phyloP scores from a whole-genome alignment of 1,284 basidiomycete species.

The Microbotryomycetes sp. region DNA sequence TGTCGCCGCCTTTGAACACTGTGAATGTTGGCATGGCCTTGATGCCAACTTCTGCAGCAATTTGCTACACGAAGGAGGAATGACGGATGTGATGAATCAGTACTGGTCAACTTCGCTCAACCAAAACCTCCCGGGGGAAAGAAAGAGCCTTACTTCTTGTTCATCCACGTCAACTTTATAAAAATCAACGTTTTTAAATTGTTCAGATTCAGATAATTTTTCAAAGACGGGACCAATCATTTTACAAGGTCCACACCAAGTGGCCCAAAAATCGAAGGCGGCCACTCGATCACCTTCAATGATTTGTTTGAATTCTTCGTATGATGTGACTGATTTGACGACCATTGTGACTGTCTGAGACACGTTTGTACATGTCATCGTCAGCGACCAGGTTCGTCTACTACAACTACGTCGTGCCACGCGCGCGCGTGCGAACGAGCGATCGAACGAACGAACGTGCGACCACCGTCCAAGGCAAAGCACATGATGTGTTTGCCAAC shows the following conservation, averaged over 20 bases:
- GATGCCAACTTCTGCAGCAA: constrained; percentile 61
- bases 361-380: too few species aligned
- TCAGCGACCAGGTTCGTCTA: too few species aligned
- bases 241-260: constrained; percentile 61
- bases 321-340: constrained; percentile 52
- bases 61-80: constrained; percentile 36
- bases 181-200: constrained; percentile 54
- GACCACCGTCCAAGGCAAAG: too few species aligned
- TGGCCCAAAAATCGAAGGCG: constrained; percentile 68
- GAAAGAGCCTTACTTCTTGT: constrained; percentile 33
- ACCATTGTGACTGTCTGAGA: constrained; percentile 30
- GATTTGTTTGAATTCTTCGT: constrained; percentile 53
- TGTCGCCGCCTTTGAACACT: constrained; percentile 61
- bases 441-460: too few species aligned
- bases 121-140: constrained; percentile 1
- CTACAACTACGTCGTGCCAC: too few species aligned
- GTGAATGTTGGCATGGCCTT: constrained; percentile 75
- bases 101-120: too few species aligned
- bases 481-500: too few species aligned
- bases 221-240: constrained; percentile 70
- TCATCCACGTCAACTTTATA: constrained; percentile 77
- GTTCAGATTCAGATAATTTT: constrained; percentile 49
- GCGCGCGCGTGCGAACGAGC: neutral
- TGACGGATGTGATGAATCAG: too few species aligned
- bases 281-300: constrained; percentile 55